Evolutionary conservation across 108 stramenopile genomes (phyloP), one percentile per base, ranked within the genome.

Genomic region (Conticribra guillardii): DNA sequence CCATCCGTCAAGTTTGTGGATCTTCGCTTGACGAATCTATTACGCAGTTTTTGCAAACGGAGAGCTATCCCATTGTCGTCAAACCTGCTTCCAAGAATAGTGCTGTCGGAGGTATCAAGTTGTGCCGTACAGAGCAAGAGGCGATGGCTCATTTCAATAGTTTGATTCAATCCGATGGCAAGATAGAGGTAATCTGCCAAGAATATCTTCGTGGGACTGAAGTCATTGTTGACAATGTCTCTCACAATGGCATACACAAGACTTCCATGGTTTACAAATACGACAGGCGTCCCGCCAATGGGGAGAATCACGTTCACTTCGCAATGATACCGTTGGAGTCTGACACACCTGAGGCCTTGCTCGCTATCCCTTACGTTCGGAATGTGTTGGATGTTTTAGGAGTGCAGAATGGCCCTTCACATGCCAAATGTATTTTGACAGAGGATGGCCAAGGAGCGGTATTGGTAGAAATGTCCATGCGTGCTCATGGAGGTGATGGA

Each of bases 221-320:
- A 62, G 82, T 83, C 46, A 85, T 91, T 44, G 80, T 91, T 16
- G 89, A 91, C 47, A 64, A 74, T 33, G 87, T 88, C 4, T 87
- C 86, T 29, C 49, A 74, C 41, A 83, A 91, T 48, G 84, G 84
- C 8, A 67, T 45, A 0, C 89, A 91, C 56, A 91, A 91, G 57
- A 65, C 72, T 0, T 81, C 80, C 22, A 85, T 84, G 76, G 28
- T 86, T 18, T 91, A 87, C 87, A 75, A 63, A 23, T 91, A 88
- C 58, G 89, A 91, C 66, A 88, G 85, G 47, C 82, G 91, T 2
- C 77, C 85, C 29, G 81, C 79, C 18, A 95, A 97, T 62, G 95
- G 93, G 23, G 78, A 81, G 28, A 69, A 85, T 19, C 93, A 96
- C 69, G 96, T 97, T 2, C 95, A 97, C 76, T 96, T 89, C 78